Conservation (phyloP, 139 green algal species). For the Trebouxia sp. region DNA sequence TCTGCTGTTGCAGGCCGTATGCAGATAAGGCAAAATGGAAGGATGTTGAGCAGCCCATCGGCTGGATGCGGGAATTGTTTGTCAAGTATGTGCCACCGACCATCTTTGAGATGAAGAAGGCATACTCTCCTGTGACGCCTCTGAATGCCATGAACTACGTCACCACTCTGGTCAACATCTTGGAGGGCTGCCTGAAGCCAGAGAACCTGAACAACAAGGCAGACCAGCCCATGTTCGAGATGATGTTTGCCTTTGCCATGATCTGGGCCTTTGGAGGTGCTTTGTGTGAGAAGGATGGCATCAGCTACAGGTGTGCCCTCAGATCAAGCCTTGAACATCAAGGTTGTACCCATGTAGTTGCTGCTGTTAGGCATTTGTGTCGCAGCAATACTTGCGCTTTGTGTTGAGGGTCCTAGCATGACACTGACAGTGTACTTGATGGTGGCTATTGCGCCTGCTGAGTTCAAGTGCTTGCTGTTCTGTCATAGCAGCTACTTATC, state of each 20-base stretch:
- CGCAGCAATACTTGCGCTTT: background rate
- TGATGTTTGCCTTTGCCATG: conserved; percentile 85
- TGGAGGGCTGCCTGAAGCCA: conserved; percentile 79
- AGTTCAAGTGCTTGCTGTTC: background rate
- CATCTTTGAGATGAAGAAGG: conserved; percentile 85
- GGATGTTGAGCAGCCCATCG: conserved; percentile 64
- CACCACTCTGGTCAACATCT: conserved; percentile 76
- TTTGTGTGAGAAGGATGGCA: conserved; percentile 86
- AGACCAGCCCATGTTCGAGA: conserved; percentile 79
- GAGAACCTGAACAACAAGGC: conserved; percentile 79
- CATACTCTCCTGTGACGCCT: conserved; percentile 79
- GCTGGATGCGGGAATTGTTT: conserved; percentile 76
- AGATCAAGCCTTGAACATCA: conserved; percentile 3
- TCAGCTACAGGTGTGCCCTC: conserved; percentile 72
- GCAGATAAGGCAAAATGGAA: conserved; percentile 83
- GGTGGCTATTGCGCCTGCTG: background rate
- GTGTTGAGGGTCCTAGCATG: too few species aligned
- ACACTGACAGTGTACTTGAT: background rate
- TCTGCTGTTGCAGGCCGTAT: conserved; percentile 69
- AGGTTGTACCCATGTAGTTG: too few species aligned
- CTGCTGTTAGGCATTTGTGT: background rate
- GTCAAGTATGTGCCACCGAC: conserved; percentile 78
- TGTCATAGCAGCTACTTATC: background rate
- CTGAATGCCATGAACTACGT: conserved; percentile 85
- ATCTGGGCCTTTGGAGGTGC: conserved; percentile 85